These are phyloP conservation scores for Candida tammaniensis DNA, from an alignment of 805 yeast genomes.

Conservation along the genomic window DNA sequence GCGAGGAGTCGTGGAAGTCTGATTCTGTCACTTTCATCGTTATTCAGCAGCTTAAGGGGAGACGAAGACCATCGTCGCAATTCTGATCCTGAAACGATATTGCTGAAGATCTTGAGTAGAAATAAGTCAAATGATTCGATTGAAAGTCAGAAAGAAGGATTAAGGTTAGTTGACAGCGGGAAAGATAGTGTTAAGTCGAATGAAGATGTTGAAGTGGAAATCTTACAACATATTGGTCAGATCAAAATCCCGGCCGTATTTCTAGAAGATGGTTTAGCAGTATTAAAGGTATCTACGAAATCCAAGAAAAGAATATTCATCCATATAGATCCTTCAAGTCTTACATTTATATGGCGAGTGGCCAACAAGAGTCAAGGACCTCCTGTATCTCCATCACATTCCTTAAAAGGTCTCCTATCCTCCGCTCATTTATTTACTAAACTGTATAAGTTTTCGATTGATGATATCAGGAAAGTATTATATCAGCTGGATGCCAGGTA, in stretches of 20 bases:
- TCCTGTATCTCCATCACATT: not conserved
- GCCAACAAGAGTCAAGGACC: slow-evolving; percentile 8
- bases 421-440: slow-evolving; percentile 3
- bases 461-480: slow-evolving; percentile 60
- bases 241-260: slow-evolving; percentile 43
- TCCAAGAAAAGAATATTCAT: slow-evolving; percentile 61
- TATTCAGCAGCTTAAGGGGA: slow-evolving; percentile 21
- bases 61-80: slow-evolving; percentile 2
- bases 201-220: slow-evolving; percentile 8
- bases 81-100: slow-evolving; percentile 7
- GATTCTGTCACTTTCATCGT: slow-evolving; percentile 22
- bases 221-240: slow-evolving; percentile 6
- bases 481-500: slow-evolving; percentile 73
- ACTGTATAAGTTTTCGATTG: slow-evolving; percentile 39
- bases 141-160: no score
- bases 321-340: slow-evolving; percentile 46
- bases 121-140: slow-evolving; percentile 5
- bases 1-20: slow-evolving; percentile 8
- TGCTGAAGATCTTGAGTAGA: slow-evolving; percentile 4
- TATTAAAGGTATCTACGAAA: slow-evolving; percentile 67
- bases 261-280: slow-evolving; percentile 56
- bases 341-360: slow-evolving; percentile 12
- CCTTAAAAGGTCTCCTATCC: slow-evolving; percentile 2
- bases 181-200: slow-evolving; percentile 3
- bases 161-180: no score